Evolutionary conservation across 2,329 filamentous ascomycete species (phyloP).

Genomic region (Kalaharituber pfeilii): DNA sequence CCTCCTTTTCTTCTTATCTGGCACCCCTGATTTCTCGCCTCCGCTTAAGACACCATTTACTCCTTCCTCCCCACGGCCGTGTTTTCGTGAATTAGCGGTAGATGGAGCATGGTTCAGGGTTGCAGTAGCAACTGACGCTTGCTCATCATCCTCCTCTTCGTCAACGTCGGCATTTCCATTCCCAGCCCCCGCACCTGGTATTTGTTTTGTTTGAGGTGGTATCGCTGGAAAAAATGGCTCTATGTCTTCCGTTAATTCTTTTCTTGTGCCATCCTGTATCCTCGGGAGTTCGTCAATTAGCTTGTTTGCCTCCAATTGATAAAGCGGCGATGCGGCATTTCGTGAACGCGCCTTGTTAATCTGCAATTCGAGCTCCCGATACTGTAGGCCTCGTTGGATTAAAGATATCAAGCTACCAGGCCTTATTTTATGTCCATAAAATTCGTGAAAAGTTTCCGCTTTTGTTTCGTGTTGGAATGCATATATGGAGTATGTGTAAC

Average conservation of each 20-base stretch:
- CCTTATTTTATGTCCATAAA: constrained; percentile 41
- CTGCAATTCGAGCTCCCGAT: constrained; percentile 34
- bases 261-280: constrained; percentile 15
- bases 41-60: constrained; percentile 13
- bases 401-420: constrained; percentile 42
- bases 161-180: constrained; percentile 11
- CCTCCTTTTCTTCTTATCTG: constrained; percentile 13
- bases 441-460: constrained; percentile 8
- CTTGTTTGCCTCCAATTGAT: not conserved
- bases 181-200: constrained; percentile 8
- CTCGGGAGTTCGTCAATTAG: not conserved
- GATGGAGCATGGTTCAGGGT: constrained; percentile 5
- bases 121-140: constrained; percentile 11
- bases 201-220: not conserved
- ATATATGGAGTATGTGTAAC: constrained; percentile 31
- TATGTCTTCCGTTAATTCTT: constrained; percentile 12
- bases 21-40: not conserved
- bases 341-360: constrained; percentile 31
- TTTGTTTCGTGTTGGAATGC: constrained; percentile 33
- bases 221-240: not conserved
- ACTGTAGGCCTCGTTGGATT: constrained; percentile 45
- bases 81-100: constrained; percentile 16
- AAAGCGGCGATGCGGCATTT: constrained; percentile 1
- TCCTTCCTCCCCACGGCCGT: constrained; percentile 15
- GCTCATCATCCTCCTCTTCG: constrained; percentile 16